These are phyloP conservation scores for Cyclotella atomus DNA, from an alignment of 108 stramenopile genomes.

Conservation along the genomic window DNA sequence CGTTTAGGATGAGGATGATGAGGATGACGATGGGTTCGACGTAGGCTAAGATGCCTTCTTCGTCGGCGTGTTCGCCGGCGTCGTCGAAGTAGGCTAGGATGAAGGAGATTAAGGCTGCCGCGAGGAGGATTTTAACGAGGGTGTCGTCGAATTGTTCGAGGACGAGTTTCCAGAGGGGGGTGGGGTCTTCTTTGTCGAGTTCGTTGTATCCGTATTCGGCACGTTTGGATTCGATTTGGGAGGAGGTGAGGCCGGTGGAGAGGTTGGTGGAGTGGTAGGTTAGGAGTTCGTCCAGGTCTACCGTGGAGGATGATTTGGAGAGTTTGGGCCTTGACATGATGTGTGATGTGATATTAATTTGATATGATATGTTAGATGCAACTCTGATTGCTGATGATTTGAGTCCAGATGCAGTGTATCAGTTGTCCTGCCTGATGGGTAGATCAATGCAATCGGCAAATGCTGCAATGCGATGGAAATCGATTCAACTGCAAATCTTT, in stretches of 20 bases:
- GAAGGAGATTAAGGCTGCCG: constrained; percentile 90
- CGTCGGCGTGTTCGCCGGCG: constrained; percentile 66
- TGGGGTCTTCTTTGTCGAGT: constrained; percentile 56
- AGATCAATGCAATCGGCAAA: too few relatives aligned
- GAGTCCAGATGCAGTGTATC: too few relatives aligned
- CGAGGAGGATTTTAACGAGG: constrained; percentile 94
- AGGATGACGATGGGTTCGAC: constrained; percentile 97
- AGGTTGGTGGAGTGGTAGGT: constrained; percentile 19
- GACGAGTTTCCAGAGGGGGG: constrained; percentile 88
- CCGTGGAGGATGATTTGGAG: constrained; percentile 26
- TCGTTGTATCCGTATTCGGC: constrained; percentile 39
- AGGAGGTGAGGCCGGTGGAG: constrained; percentile 35
- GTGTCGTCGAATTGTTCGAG: constrained; percentile 97
- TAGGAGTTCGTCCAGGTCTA: constrained; percentile 21
- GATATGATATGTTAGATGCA: background rate
- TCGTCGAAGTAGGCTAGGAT: constrained; percentile 94
- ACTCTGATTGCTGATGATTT: too few relatives aligned
- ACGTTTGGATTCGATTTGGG: constrained; percentile 25
- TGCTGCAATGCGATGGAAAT: too few relatives aligned
- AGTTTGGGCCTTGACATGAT: background rate
- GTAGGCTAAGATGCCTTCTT: constrained; percentile 62
- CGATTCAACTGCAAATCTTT: too few relatives aligned
- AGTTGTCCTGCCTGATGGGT: background rate
- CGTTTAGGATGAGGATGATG: constrained; percentile 94
- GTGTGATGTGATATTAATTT: background rate